phyloP scores from a whole-genome alignment of 129 eudicot species.

The Centaurea solstitialis region DNA sequence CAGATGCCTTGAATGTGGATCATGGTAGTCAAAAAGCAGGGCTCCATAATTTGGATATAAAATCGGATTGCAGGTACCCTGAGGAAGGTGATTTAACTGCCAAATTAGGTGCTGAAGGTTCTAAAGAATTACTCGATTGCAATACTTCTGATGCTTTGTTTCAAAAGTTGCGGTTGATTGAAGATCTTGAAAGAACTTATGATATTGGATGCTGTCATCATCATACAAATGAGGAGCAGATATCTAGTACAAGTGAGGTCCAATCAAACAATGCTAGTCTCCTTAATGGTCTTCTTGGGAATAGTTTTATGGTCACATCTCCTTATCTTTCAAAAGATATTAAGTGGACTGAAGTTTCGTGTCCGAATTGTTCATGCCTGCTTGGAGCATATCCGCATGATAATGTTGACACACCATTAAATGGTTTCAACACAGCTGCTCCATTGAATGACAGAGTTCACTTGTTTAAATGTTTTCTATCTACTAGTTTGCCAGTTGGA shows the following conservation, averaged over 20 bases:
- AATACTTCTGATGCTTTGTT: slow-evolving; percentile 13
- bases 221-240: slow-evolving; percentile 35
- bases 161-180: slow-evolving; percentile 21
- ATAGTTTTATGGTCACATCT: slow-evolving; percentile 65
- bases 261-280: slow-evolving; percentile 58
- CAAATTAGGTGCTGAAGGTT: slow-evolving; percentile 11
- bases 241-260: slow-evolving; percentile 29
- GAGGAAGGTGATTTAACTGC: slow-evolving; percentile 14
- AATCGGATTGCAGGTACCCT: background rate
- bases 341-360: slow-evolving; percentile 60
- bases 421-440: slow-evolving; percentile 30
- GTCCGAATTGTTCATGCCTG: slow-evolving; percentile 78
- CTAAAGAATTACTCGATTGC: background rate
- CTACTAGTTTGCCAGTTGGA: slow-evolving; percentile 58
- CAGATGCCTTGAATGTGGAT: slow-evolving; percentile 8
- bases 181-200: slow-evolving; percentile 16
- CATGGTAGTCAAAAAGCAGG: slow-evolving; percentile 25
- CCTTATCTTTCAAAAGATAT: slow-evolving; percentile 78
- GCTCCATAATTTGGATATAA: slow-evolving; percentile 9
- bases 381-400: slow-evolving; percentile 82
- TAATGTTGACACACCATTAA: slow-evolving; percentile 25
- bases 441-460: slow-evolving; percentile 74
- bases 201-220: slow-evolving; percentile 41
- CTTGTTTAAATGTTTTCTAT: slow-evolving; percentile 72
- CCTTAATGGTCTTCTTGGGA: slow-evolving; percentile 80